Base-by-base conservation (phyloP, 2,329 filamentous ascomycete species). In the Monosporascus cannonballus region DNA sequence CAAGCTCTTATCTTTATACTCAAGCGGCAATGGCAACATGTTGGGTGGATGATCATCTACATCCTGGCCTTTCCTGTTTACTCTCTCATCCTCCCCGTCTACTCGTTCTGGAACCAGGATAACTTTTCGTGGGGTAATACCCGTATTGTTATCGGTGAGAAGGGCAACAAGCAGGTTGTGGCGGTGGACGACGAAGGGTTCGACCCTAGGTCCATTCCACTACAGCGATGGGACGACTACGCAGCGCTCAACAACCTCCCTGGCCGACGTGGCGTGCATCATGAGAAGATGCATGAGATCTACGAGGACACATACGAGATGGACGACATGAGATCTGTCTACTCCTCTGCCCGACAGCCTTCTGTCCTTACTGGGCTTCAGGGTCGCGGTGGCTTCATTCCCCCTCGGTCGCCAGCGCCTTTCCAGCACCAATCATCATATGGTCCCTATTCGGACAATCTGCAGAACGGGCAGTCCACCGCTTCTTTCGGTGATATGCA, bases 1-100 rank as follows among this genome's bases (percentile, higher is more conserved):
- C 94, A 99, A 68, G 92, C 92, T 2, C 73, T 97, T 55, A 95
- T 99, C 65, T 99, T 99, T 75, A 91, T 97, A 62, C 78, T 97
- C 63, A 96, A 96, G 76, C 82, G 94, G 50, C 90, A 97, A 72
- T 99, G 94, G 94, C 92, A 99, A 69, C 93, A 97, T 67, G 83
- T 99, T 56, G 94, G 94, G 61, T 99, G 94, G 94, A 97, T 99
- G 92, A 87, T 99, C 60, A 97, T 99, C 67, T 99, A 99, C 73
- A 80, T 99, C 57, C 62, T 95, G n/a, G 94, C 94, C 3, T 96
- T 89, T 76, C 94, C 94, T 0, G 88, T 99, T 62, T 96, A 93
- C 76, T 94, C 87, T 4, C 89, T 99, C 64, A 68, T 95, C 57
- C 81, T 99, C 14, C 94, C 94, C 1, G 75, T 99, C 58, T 99